A percentile compares a stretch with the other conserved stretches of the same genome.
Conservation (phyloP, 257 asterid genomes). For the Solanum peruvianum region DNA sequence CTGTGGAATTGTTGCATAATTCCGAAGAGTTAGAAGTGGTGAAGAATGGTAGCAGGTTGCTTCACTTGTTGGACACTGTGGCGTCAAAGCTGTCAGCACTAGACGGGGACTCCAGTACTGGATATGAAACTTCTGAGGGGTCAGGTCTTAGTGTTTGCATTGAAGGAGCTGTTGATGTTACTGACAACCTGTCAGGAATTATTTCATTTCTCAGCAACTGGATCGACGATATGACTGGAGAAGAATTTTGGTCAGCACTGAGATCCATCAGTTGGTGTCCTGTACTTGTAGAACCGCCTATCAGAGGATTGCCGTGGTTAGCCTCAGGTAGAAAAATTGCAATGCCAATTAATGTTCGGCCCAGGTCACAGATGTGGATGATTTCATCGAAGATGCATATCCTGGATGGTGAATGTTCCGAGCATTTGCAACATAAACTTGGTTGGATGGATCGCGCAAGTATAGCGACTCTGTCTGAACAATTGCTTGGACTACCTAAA, state of each 20-base stretch:
- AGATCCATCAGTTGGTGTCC: slow-evolving; percentile 83
- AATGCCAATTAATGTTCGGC: slow-evolving; percentile 60
- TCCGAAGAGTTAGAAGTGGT: slow-evolving; percentile 40
- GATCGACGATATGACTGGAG: slow-evolving; percentile 46
- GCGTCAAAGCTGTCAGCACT: slow-evolving; percentile 30
- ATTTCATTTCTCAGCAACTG: slow-evolving; percentile 34
- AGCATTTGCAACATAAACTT: slow-evolving; percentile 46
- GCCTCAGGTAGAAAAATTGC: slow-evolving; percentile 38
- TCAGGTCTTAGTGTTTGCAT: slow-evolving; percentile 22
- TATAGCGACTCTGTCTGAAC: slow-evolving; percentile 46
- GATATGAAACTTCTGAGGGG: slow-evolving; percentile 16
- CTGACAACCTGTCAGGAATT: slow-evolving; percentile 24
- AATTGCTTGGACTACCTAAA: slow-evolving; percentile 58
- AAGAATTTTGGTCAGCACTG: slow-evolving; percentile 63
- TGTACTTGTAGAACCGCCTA: slow-evolving; percentile 57
- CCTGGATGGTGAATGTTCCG: slow-evolving; percentile 74
- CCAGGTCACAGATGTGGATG: slow-evolving; percentile 86
- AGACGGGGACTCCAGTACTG: slow-evolving; percentile 25
- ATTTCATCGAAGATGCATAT: slow-evolving; percentile 64
- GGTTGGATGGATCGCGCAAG: slow-evolving; percentile 70
- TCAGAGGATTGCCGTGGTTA: slow-evolving; percentile 70
- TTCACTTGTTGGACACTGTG: slow-evolving; percentile 53
- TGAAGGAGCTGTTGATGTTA: slow-evolving; percentile 26
- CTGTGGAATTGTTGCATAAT: slow-evolving; percentile 55
- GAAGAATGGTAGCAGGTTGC: slow-evolving; percentile 48